Evolutionary conservation across 2,329 filamentous ascomycete species (phyloP).

Genomic region (Lachnellula suecica): DNA sequence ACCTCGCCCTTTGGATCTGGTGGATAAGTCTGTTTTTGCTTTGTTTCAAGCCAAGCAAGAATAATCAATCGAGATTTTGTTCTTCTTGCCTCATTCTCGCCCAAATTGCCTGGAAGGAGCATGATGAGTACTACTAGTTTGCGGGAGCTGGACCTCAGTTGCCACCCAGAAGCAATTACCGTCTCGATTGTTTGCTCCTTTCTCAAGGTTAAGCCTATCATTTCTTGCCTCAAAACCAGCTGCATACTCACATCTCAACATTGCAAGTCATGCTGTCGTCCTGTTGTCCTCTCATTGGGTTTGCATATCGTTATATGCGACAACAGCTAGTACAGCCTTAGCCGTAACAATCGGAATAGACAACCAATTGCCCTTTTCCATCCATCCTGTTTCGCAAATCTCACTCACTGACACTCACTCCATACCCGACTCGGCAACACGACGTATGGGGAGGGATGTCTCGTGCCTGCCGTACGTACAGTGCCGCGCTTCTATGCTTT

Average conservation of each 20-base stretch:
- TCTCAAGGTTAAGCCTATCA: too few relatives aligned
- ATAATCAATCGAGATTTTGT: neutral
- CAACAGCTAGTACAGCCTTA: neutral
- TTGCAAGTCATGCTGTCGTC: neutral
- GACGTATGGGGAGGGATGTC: neutral
- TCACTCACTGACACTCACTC: neutral
- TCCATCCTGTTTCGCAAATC: neutral
- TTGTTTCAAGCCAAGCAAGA: too few relatives aligned
- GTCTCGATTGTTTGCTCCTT: too few relatives aligned
- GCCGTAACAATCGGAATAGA: neutral
- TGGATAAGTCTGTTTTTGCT: neutral
- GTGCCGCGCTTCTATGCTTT: conserved; percentile 1
- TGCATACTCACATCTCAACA: neutral
- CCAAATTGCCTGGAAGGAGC: too few relatives aligned
- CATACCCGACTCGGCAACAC: neutral
- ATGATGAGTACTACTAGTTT: neutral
- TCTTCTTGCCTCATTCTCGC: neutral
- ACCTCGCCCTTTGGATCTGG: neutral
- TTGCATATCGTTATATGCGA: neutral
- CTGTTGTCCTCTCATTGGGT: neutral
- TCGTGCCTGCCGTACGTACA: neutral
- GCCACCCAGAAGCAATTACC: too few relatives aligned
- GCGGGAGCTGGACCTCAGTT: neutral
- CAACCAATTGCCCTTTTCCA: neutral
- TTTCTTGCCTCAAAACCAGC: neutral